These are phyloP conservation scores for Trichoderma breve DNA, from an alignment of 2,329 filamentous ascomycete species.

Conservation along the genomic window DNA sequence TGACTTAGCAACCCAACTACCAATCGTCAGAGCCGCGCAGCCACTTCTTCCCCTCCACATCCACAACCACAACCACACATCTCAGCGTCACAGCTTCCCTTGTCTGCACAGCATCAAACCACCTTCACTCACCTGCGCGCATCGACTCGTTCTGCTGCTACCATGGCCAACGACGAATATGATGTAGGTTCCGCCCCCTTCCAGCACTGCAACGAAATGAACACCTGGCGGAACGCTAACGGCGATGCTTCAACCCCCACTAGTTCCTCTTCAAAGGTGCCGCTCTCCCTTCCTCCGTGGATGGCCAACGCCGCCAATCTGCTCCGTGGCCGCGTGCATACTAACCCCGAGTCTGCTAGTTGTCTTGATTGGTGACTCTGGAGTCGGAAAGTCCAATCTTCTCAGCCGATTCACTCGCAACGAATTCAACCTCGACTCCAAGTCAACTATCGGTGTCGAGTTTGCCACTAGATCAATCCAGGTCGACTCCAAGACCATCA, in stretches of 20 bases:
- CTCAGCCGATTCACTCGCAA: conserved; percentile 99
- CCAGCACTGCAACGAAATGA: conserved; percentile 9
- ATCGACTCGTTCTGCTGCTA: conserved; percentile 35
- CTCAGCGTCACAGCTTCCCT: conserved; percentile 5
- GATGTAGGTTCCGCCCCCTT: conserved; percentile 67
- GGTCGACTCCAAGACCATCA: conserved; percentile 99
- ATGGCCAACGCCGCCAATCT: conserved; percentile 5
- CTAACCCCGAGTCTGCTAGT: conserved; percentile 55
- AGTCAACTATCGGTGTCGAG: conserved; percentile 99
- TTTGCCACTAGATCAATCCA: conserved; percentile 98
- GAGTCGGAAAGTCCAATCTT: conserved; percentile 99
- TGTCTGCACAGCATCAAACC: not conserved
- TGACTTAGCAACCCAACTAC: conserved; percentile 20
- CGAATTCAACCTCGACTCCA: conserved; percentile 99
- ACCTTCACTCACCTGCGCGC: not conserved
- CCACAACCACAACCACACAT: conserved; percentile 19
- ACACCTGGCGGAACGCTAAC: conserved; percentile 31
- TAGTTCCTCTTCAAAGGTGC: conserved; percentile 99
- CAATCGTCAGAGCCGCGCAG: conserved; percentile 21
- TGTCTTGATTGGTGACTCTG: conserved; percentile 98
- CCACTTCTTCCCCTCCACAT: conserved; percentile 25
- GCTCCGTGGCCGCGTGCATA: conserved; percentile 24
- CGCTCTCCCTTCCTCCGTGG: conserved; percentile 30
- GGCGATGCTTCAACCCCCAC: conserved; percentile 29
- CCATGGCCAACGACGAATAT: conserved; percentile 99